Evolutionary conservation across 805 yeast genomes (phyloP).

Genomic region (Cyberlindnera veronae): DNA sequence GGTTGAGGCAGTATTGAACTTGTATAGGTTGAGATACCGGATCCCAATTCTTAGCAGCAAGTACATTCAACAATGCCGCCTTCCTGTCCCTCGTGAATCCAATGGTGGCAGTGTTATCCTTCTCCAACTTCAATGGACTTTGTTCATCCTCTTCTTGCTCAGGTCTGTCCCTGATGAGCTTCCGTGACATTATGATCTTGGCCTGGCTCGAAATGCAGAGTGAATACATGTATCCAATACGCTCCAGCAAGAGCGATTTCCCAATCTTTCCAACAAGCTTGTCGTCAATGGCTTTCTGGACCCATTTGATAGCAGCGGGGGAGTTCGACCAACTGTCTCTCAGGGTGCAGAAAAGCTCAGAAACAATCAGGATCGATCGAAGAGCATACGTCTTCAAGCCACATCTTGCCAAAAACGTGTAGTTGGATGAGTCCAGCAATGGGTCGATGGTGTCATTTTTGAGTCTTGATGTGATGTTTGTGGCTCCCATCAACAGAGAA

Average conservation of each 20-base stretch:
- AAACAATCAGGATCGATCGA: conserved; percentile 59
- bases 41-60: conserved; percentile 74
- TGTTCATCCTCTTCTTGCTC: conserved; percentile 11
- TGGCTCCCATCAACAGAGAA: conserved; percentile 59
- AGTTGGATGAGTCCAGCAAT: conserved; percentile 59
- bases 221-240: conserved; percentile 51
- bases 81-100: conserved; percentile 67
- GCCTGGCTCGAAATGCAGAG: conserved; percentile 39
- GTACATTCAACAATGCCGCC: conserved; percentile 69
- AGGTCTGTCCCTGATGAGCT: conserved; percentile 17
- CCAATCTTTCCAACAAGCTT: conserved; percentile 45
- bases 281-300: conserved; percentile 44
- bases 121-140: conserved; percentile 36
- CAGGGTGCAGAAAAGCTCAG: conserved; percentile 59
- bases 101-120: conserved; percentile 36
- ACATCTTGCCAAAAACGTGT: conserved; percentile 71
- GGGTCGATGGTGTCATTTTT: conserved; percentile 45
- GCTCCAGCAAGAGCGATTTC: conserved; percentile 48
- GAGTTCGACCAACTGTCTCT: conserved; percentile 41
- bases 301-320: conserved; percentile 40
- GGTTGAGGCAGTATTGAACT: conserved; percentile 29
- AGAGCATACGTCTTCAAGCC: conserved; percentile 67
- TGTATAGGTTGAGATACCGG: conserved; percentile 27
- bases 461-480: conserved; percentile 38
- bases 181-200: conserved; percentile 28